Conservation (phyloP, 192 early-diverging fungal species). For the Gaertneriomyces semiglobifer region DNA sequence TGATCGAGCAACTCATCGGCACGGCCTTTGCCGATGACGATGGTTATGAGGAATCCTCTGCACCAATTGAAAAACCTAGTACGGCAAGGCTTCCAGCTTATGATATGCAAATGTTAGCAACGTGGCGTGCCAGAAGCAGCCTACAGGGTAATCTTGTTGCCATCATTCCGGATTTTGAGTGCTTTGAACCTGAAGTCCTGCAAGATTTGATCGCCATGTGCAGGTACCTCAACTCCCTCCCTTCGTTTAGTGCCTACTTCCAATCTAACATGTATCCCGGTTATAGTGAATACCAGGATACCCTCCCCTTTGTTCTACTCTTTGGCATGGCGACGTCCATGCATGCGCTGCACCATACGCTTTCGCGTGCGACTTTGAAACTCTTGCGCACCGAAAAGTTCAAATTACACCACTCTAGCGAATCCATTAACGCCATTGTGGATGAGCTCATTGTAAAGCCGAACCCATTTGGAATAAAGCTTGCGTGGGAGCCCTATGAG, state of each 20-base stretch:
- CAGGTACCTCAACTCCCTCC: conserved; percentile 39
- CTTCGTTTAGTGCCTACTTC: neutral
- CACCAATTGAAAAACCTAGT: neutral
- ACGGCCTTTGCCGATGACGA: conserved; percentile 28
- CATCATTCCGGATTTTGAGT: conserved; percentile 85
- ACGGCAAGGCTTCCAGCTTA: conserved; percentile 43
- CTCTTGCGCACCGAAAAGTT: conserved; percentile 77
- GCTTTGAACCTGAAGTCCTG: conserved; percentile 67
- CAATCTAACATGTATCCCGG: conserved; percentile 4
- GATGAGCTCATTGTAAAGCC: conserved; percentile 42
- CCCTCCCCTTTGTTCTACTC: conserved; percentile 73
- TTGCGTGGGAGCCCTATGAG: conserved; percentile 58
- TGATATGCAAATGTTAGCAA: conserved; percentile 64
- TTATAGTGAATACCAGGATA: conserved; percentile 63
- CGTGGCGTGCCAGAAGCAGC: conserved; percentile 57
- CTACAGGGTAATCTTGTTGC: conserved; percentile 54
- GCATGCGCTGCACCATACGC: conserved; percentile 74
- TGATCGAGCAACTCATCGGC: conserved; percentile 70
- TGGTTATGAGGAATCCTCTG: conserved; percentile 16
- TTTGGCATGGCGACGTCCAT: conserved; percentile 86
- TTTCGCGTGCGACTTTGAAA: conserved; percentile 68
- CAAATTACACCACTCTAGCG: conserved; percentile 68
- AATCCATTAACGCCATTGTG: conserved; percentile 68
- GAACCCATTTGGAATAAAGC: neutral
- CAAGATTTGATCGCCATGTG: conserved; percentile 72